Percentiles rank a stretch among this genome's conserved stretches.
phyloP scores from a whole-genome alignment of 441 rosid species.

The Populus tomentosa region DNA sequence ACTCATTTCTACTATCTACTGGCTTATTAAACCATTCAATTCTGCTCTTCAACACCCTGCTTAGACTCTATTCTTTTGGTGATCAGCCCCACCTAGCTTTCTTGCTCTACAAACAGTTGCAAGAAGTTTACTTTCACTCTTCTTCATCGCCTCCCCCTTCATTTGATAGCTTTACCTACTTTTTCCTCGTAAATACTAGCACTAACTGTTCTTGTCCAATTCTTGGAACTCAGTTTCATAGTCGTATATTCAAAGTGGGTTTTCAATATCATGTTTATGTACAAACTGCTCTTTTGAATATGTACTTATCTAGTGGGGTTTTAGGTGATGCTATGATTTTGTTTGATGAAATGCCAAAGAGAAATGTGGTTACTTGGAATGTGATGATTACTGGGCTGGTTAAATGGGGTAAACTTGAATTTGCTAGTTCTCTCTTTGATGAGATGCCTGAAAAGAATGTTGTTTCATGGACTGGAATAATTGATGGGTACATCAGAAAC shows the following conservation, averaged over 20 bases:
- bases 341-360: constrained; percentile 69
- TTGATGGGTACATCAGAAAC: constrained; percentile 65
- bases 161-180: constrained; percentile 68
- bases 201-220: constrained; percentile 28
- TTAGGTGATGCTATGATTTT: constrained; percentile 29
- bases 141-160: constrained; percentile 22
- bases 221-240: constrained; percentile 62
- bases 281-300: constrained; percentile 52
- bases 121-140: constrained; percentile 24
- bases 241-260: constrained; percentile 54
- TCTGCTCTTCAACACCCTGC: constrained; percentile 47
- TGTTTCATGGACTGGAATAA: constrained; percentile 80
- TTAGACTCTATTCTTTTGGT: constrained; percentile 54
- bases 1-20: constrained; percentile 37
- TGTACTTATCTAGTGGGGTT: constrained; percentile 37
- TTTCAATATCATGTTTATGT: constrained; percentile 62
- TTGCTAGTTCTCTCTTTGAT: constrained; percentile 52
- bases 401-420: constrained; percentile 51
- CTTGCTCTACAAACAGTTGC: constrained; percentile 49
- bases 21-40: constrained; percentile 33
- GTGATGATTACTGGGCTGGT: constrained; percentile 68
- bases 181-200: constrained; percentile 58
- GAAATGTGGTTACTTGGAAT: constrained; percentile 72
- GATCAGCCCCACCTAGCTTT: constrained; percentile 41
- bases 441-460: constrained; percentile 61